phyloP scores from a whole-genome alignment of 1,284 basidiomycete genomes.

The Cerrena zonata region DNA sequence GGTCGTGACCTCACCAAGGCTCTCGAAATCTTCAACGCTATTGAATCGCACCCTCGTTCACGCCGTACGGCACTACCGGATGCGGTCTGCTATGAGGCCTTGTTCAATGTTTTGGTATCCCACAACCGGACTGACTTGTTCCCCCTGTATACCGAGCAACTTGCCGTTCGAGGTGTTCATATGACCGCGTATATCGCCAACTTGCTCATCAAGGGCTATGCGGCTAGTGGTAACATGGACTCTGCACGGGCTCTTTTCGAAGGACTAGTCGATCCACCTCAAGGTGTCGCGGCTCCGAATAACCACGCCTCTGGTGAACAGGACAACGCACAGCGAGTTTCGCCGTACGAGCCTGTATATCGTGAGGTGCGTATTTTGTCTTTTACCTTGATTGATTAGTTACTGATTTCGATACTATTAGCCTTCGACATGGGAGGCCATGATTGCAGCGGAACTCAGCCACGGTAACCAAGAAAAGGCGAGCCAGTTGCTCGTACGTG shows the following conservation, averaged over 20 bases:
- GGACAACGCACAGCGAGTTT: conserved; percentile 14
- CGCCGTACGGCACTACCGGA: conserved; percentile 50
- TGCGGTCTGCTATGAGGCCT: conserved; percentile 84
- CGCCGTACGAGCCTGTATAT: conserved; percentile 61
- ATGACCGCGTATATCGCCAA: conserved; percentile 97
- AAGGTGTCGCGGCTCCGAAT: conserved; percentile 82
- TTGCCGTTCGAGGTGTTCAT: conserved; percentile 64
- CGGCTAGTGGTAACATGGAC: conserved; percentile 66
- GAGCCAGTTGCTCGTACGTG: conserved; percentile 63
- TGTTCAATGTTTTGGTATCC: conserved; percentile 83
- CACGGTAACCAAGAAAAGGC: conserved; percentile 72
- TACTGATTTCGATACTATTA: conserved; percentile 24
- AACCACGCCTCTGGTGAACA: conserved; percentile 75
- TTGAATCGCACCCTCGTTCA: conserved; percentile 48
- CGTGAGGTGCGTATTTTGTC: conserved; percentile 66
- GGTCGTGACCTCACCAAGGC: conserved; percentile 76
- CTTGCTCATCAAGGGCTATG: conserved; percentile 84
- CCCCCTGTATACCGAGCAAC: conserved; percentile 59
- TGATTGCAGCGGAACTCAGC: conserved; percentile 88
- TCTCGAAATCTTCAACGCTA: conserved; percentile 73
- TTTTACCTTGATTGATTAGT: conserved; percentile 2
- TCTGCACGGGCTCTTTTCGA: conserved; percentile 79
- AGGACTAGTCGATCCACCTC: conserved; percentile 77
- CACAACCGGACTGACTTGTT: conserved; percentile 79
- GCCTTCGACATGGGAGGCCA: conserved; percentile 88